Conservation (phyloP, 257 asterid species). For the Plectranthus barbatus region DNA sequence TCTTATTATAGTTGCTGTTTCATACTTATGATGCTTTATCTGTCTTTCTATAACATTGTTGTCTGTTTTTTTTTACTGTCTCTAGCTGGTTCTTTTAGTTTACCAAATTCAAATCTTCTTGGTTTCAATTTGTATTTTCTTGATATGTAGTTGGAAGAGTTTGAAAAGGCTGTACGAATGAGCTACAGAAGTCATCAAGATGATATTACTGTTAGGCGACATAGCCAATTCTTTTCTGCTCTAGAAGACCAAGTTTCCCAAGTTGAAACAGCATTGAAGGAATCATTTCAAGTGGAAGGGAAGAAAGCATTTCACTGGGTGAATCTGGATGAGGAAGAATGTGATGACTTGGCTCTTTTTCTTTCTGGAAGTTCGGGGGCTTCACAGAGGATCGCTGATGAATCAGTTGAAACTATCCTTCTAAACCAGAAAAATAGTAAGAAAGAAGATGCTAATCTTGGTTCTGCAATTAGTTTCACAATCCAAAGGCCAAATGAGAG, state of each 20-base stretch:
- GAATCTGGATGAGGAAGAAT: conserved; percentile 50
- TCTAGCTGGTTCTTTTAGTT: not conserved
- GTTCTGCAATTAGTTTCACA: conserved; percentile 16
- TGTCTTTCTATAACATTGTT: no score
- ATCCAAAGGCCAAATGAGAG: conserved; percentile 17
- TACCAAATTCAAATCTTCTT: not conserved
- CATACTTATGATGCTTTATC: not conserved
- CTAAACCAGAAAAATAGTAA: conserved; percentile 15
- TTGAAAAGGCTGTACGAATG: conserved; percentile 58
- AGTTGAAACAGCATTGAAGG: conserved; percentile 53
- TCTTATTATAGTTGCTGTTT: not conserved
- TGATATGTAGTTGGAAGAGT: conserved; percentile 57
- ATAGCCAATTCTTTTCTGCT: conserved; percentile 55
- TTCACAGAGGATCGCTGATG: conserved; percentile 21
- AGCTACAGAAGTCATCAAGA: conserved; percentile 55
- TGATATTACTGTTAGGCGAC: conserved; percentile 52
- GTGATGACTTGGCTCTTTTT: conserved; percentile 60
- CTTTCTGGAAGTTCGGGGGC: conserved; percentile 44
- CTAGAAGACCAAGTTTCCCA: conserved; percentile 50
- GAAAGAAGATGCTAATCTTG: conserved; percentile 20
- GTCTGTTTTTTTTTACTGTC: not conserved
- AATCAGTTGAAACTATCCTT: conserved; percentile 18
- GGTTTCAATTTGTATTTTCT: not conserved
- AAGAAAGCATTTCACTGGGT: conserved; percentile 64
- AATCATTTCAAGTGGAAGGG: conserved; percentile 39